These are phyloP conservation scores for Mollisia scopiformis DNA, from an alignment of 2,329 filamentous ascomycete species.

Conservation along the genomic window DNA sequence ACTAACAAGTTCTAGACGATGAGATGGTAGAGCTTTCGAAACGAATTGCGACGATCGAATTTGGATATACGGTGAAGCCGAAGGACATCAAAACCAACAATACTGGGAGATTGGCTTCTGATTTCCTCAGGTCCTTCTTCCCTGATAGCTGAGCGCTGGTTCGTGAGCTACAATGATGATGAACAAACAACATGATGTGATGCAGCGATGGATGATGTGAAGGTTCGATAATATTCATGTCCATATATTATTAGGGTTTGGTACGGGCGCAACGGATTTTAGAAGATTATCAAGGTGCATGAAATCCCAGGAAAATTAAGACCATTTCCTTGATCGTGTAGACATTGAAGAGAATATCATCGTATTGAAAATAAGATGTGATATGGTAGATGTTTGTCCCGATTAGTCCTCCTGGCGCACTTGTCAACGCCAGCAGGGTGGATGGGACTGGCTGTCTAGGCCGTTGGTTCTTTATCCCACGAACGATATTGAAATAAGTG, in stretches of 20 bases:
- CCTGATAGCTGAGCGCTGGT: constrained; percentile 2
- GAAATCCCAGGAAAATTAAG: not conserved
- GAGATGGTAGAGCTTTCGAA: constrained; percentile 21
- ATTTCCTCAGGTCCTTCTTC: constrained; percentile 29
- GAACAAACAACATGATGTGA: not conserved
- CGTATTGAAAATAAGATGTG: not conserved
- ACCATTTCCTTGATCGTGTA: not conserved
- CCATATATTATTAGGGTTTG: too few relatives aligned
- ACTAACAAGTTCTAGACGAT: constrained; percentile 11
- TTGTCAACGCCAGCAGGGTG: constrained; percentile 41
- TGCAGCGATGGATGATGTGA: not conserved
- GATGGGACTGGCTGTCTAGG: constrained; percentile 43
- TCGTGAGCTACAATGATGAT: not conserved
- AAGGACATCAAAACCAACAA: constrained; percentile 24
- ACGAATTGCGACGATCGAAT: constrained; percentile 12
- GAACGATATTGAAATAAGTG: constrained; percentile 42
- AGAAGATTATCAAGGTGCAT: too few relatives aligned
- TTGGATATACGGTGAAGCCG: constrained; percentile 13
- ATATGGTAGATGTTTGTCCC: constrained; percentile 35
- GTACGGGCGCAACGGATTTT: too few relatives aligned
- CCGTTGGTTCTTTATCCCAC: constrained; percentile 40
- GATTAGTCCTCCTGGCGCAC: constrained; percentile 43
- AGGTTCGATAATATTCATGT: too few relatives aligned
- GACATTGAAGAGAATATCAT: not conserved
- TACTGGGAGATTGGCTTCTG: constrained; percentile 25